Evolutionary conservation across 2,329 filamentous ascomycete genomes (phyloP).

Genomic region (Neodidymelliopsis sp.): DNA sequence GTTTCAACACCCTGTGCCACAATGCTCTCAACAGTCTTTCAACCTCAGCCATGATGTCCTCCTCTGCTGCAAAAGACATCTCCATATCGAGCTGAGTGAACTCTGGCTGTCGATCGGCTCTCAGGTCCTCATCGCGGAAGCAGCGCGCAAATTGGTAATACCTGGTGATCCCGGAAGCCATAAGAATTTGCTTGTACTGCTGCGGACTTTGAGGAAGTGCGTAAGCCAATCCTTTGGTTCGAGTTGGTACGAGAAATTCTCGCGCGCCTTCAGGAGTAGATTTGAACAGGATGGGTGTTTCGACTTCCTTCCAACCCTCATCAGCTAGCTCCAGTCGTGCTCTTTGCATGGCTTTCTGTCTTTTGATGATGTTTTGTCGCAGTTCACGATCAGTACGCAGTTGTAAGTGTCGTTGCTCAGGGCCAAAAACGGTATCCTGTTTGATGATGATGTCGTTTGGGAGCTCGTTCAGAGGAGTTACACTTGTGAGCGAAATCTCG

Average conservation of each 20-base stretch:
- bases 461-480: constrained; percentile 76
- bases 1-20: constrained; percentile 60
- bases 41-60: constrained; percentile 70
- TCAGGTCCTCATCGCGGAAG: constrained; percentile 92
- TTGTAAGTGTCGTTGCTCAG: constrained; percentile 81
- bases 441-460: constrained; percentile 79
- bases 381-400: constrained; percentile 76
- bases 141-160: constrained; percentile 96
- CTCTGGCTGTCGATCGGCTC: constrained; percentile 92
- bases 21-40: constrained; percentile 63
- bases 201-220: constrained; percentile 95
- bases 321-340: constrained; percentile 63
- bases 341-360: constrained; percentile 66
- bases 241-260: constrained; percentile 91
- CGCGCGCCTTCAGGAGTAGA: constrained; percentile 95
- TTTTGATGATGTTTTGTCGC: constrained; percentile 72
- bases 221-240: constrained; percentile 78
- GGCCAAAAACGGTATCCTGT: constrained; percentile 74
- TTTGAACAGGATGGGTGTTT: constrained; percentile 95
- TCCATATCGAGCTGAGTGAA: constrained; percentile 98
- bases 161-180: constrained; percentile 81
- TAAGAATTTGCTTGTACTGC: constrained; percentile 97
- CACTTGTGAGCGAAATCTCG: constrained; percentile 68
- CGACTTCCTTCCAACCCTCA: constrained; percentile 75
- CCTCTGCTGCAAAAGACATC: constrained; percentile 81